Base-by-base conservation (phyloP, 768 basidiomycete genomes). In the Hericium alpestre region DNA sequence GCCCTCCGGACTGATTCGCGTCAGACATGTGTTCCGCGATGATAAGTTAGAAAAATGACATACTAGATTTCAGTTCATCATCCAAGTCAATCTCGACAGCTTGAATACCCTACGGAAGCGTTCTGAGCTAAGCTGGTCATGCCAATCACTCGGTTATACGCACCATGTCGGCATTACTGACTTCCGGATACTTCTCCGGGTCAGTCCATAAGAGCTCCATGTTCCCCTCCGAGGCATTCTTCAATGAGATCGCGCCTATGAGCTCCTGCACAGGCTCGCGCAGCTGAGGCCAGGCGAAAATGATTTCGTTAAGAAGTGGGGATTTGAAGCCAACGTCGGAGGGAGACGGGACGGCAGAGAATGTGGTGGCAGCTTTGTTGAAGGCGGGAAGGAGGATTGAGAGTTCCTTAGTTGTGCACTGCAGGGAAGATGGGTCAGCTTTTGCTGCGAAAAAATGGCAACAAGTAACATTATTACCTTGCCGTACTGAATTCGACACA, bases 401-500 rank as follows among this genome's bases (percentile, higher is more conserved):
- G 12, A 97, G 76, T 66, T 99, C 95, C 65, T 83, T 77, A 0
- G 94, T 89, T 1, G 86, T 86, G 54, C 90, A 93, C 86, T 90
- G 41, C 16, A 50, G 18, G 47, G 8, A 23, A 4, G 3, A 32
- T 38, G 12, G 40, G 1, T 59, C 37, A 57, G 49, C 22, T 50
- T 16, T 7, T 32, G 20, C 25, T 16, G 22, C 40, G 40, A 49
- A 18, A 12, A 49, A 18, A 49, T 8, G 46, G 46, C 25, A 27
- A 12, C 27, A 27, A 46, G n/a, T 59, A 74, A 61, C 61, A 25
- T 25, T 5, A 25, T 25, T 25, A 92, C 91, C 74, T 92, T 89
- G 50, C 92, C 89, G 63, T 95, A 95, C 65, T 94, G 91, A 37
- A 97, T 87, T 32, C 93, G 76, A 59, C 84, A 87, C 15, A 98